Evolutionary conservation across 1,139 yeast genomes (phyloP), one percentile per base, ranked within the genome.

Genomic region (Eremothecium cymbalariae): DNA sequence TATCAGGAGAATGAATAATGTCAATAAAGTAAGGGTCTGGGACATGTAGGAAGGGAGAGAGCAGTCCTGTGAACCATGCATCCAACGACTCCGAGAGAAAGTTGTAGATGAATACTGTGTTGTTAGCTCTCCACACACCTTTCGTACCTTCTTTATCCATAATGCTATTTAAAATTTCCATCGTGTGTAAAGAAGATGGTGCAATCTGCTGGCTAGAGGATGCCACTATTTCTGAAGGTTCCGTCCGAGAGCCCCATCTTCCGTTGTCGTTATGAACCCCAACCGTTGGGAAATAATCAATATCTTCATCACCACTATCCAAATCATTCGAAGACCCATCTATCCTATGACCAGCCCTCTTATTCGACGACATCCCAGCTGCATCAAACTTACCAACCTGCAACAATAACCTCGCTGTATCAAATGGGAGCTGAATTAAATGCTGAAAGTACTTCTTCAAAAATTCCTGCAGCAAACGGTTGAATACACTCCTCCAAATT

Each of bases 11-110:
- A 51, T 82, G 94, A 18, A 85, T 70, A 43, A 84, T 70, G 46
- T 84, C 95, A 44, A 85, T 76, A 55, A 84, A 81, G 45, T 79
- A 77, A 1, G 96, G 95, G 53, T 86, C 96, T 0, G 95, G 95
- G n/a, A 85, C 74, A 11, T 84, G 82, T 38, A 84, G 62, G 34
- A 83, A 65, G 3, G 95, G 90, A 5, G 95, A 77, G 11, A 85
- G 58, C 47, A 88, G 75, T 5, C 95, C 95, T 0, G 94, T 79
- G 28, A 85, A 67, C 96, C 97, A 88, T 1, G 95, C 86, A 51
- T 84, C 94, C 33, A 86, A 64, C 1, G 94, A 82, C 38, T 77
- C 75, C 1, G 81, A 73, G 28, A 86, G 64, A 0, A 94, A 81
- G 39, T 73, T 80, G 53, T 81, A 71, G 21, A 90, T 67, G 53